Evolutionary conservation across 2,329 filamentous ascomycete species (phyloP).

Genomic region (Pyricularia sp.): DNA sequence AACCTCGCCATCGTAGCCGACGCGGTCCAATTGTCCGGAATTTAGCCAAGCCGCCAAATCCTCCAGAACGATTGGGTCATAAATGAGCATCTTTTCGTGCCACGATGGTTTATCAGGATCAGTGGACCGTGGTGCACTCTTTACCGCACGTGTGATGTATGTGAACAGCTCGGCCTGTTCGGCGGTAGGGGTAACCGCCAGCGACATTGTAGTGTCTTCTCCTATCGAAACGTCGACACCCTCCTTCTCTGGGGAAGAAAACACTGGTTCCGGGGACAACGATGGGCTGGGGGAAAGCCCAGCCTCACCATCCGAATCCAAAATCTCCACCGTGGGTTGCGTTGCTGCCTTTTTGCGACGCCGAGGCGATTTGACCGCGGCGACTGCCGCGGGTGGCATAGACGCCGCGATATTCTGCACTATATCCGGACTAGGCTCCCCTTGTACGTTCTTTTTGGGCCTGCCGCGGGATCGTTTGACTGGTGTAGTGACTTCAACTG

Average conservation of each 20-base stretch:
- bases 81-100: slow-evolving; percentile 90
- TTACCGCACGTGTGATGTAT: slow-evolving; percentile 47
- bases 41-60: slow-evolving; percentile 82
- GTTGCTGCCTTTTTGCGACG: slow-evolving; percentile 14
- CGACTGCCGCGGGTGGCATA: slow-evolving; percentile 13
- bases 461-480: slow-evolving; percentile 16
- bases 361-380: slow-evolving; percentile 18
- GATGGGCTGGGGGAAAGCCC: slow-evolving; percentile 16
- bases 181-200: slow-evolving; percentile 24
- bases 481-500: slow-evolving; percentile 2
- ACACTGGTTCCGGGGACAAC: slow-evolving; percentile 27
- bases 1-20: slow-evolving; percentile 58
- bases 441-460: slow-evolving; percentile 16
- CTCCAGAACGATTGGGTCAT: slow-evolving; percentile 83
- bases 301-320: slow-evolving; percentile 33
- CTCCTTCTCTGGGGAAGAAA: slow-evolving; percentile 30
- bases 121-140: slow-evolving; percentile 35
- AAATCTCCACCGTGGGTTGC: slow-evolving; percentile 32
- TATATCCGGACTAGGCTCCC: background rate
- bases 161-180: slow-evolving; percentile 37
- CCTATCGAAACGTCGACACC: slow-evolving; percentile 31
- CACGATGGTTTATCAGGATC: slow-evolving; percentile 54
- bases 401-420: slow-evolving; percentile 1
- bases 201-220: slow-evolving; percentile 35
- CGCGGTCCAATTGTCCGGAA: slow-evolving; percentile 50